Conservation (phyloP, 2,329 filamentous ascomycete species). For the Aspergillus sclerotialis region DNA sequence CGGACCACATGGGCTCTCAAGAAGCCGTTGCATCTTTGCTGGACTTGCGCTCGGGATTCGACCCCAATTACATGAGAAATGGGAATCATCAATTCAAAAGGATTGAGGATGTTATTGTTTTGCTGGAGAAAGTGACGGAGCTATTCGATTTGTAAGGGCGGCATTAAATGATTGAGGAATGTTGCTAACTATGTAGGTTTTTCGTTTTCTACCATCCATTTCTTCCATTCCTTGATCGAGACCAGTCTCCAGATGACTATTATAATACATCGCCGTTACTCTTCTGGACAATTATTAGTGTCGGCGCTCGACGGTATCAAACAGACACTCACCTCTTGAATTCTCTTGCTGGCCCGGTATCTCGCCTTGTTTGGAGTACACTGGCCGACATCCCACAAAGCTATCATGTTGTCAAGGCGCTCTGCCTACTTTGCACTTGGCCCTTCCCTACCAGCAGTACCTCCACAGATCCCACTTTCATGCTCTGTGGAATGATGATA, state of each 20-base stretch:
- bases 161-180: not conserved
- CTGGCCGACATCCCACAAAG: conserved; percentile 55
- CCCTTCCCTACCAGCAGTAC: conserved; percentile 58
- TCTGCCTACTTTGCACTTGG: conserved; percentile 59
- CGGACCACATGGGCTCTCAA: conserved; percentile 40
- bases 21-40: conserved; percentile 46
- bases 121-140: conserved; percentile 37
- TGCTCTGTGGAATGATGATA: conserved; percentile 60
- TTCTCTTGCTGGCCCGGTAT: conserved; percentile 46
- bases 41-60: conserved; percentile 42
- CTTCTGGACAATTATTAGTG: conserved; percentile 61
- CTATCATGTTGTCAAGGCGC: conserved; percentile 58
- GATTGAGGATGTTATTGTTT: conserved; percentile 45
- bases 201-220: conserved; percentile 60
- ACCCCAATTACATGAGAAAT: conserved; percentile 41
- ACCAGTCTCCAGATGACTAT: conserved; percentile 50
- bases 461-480: conserved; percentile 58
- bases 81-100: conserved; percentile 44
- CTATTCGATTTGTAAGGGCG: conserved; percentile 38
- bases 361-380: conserved; percentile 55
- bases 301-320: conserved; percentile 55
- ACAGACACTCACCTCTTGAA: conserved; percentile 49
- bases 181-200: conserved; percentile 44
- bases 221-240: conserved; percentile 54
- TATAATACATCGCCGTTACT: conserved; percentile 54